These are phyloP conservation scores for Neurospora sublineolata DNA, from an alignment of 495 filamentous ascomycete genomes.

Conservation along the genomic window DNA sequence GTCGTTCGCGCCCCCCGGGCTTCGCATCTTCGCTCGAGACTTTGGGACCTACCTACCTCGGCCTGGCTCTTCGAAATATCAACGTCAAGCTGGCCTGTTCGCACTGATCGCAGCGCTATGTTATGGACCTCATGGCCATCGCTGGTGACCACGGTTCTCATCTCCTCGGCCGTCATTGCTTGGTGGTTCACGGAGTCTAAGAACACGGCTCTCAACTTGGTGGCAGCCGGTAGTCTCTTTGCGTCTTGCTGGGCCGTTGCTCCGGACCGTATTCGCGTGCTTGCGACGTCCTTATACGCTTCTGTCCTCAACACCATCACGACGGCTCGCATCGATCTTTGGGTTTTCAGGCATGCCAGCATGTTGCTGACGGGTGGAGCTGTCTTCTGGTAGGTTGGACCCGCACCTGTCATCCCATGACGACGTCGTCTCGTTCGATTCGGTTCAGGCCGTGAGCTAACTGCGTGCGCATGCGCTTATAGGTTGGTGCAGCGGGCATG, in stretches of 20 bases:
- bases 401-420: not conserved
- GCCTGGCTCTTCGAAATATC: not conserved
- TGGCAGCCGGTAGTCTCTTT: conserved; percentile 34
- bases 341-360: conserved; percentile 30
- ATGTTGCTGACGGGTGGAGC: conserved; percentile 36
- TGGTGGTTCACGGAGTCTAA: conserved; percentile 40
- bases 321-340: conserved; percentile 26
- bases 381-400: conserved; percentile 30
- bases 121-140: conserved; percentile 40
- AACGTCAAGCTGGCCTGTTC: not conserved
- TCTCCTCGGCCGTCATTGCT: conserved; percentile 36
- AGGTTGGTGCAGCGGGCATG: conserved; percentile 77
- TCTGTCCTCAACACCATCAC: conserved; percentile 21
- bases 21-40: not conserved
- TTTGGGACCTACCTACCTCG: not conserved
- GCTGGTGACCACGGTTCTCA: conserved; percentile 37
- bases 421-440: not conserved
- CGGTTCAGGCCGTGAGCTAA: conserved; percentile 5
- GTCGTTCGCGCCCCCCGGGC: not conserved
- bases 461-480: not conserved
- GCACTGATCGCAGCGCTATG: conserved; percentile 31
- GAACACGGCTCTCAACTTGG: conserved; percentile 32
- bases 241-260: conserved; percentile 35
- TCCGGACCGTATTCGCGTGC: conserved; percentile 29
- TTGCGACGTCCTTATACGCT: conserved; percentile 26